Base-by-base conservation (phyloP, 2,329 filamentous ascomycete genomes). In the Emericellopsis atlantica region DNA sequence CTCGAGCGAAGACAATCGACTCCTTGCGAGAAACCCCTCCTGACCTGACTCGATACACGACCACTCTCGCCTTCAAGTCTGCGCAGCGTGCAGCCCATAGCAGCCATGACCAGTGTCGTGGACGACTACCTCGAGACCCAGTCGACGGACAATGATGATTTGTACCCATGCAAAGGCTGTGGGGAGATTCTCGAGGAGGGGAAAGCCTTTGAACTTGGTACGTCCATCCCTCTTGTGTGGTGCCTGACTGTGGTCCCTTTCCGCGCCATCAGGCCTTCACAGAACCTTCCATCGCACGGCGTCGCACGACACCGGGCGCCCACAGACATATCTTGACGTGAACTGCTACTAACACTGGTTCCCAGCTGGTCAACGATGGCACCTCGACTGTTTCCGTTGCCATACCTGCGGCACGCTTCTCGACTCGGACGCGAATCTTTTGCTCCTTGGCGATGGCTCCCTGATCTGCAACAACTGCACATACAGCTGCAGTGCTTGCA, bases 381-480 rank as follows among this genome's bases (percentile, higher is more conserved):
- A 98, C 71, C 85, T 98, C 56, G 85, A 95, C 67, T 98, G 92
- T 70, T 98, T 98, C 67, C 84, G 89, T 58, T 96, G 90, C 73
- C 92, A 95, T 61, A 93, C 85, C 42, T 98, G 90, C 70, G 79
- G 80, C 55, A 95, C 89, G 45, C 79, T 95, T 43, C 87, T 98
- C 65, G 92, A 98, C 67, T 96, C 92, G 46, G 90, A 98, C 58
- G 92, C 92, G 53, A 96, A 96, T 64, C 81, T 98, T 39, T 80
- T 98, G 40, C 82, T 98, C 22, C 84, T 98, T 47, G 92, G 92
- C 59, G 92, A 98, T 66, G 92, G 92, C 49, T 96, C 90, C 15
- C 78, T 98, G 49, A 96, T 98, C 52, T 98, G 92, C 73, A 96
- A 95, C 68, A 95, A 95, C 64, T 98, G 92, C 68, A 96, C 92